phyloP scores from a whole-genome alignment of 169 alveolate genomes.

The Eimeria mitis region DNA sequence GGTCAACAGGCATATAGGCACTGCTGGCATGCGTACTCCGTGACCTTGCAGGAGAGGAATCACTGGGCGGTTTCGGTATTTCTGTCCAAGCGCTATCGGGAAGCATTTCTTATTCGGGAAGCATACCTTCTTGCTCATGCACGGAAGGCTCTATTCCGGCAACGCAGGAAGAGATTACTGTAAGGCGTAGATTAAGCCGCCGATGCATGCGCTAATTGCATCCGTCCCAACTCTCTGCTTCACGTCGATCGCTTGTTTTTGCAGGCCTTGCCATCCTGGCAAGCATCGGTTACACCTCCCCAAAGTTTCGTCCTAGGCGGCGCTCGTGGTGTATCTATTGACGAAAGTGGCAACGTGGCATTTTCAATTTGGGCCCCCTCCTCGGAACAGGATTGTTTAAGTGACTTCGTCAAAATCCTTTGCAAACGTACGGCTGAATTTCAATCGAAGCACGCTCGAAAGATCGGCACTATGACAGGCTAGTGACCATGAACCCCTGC shows the following conservation, averaged over 20 bases:
- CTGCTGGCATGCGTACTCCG: background rate
- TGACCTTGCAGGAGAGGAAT: conserved; percentile 15
- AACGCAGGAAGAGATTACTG: conserved; percentile 43
- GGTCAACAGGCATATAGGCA: background rate
- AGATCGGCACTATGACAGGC: background rate
- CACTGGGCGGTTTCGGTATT: conserved; percentile 30
- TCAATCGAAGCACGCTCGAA: background rate
- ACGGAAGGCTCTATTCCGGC: conserved; percentile 55
- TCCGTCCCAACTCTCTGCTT: background rate
- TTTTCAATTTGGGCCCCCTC: conserved; percentile 60
- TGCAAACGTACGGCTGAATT: conserved; percentile 67
- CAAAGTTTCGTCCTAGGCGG: conserved; percentile 7
- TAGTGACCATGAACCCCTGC: background rate
- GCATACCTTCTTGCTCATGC: conserved; percentile 58
- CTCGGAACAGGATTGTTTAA: conserved; percentile 16
- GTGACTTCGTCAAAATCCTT: background rate
- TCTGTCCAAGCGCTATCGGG: conserved; percentile 6
- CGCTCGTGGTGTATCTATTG: conserved; percentile 34
- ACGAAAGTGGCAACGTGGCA: conserved; percentile 10
- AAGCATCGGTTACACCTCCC: conserved; percentile 29
- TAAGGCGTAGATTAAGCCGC: background rate
- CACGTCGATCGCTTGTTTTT: background rate
- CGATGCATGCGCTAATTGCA: background rate
- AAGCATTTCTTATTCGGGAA: conserved; percentile 16
- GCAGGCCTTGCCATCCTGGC: conserved; percentile 21